Evolutionary conservation across 1,284 basidiomycete species (phyloP), one percentile per base, ranked within the genome.

Genomic region (Puccinia horiana): DNA sequence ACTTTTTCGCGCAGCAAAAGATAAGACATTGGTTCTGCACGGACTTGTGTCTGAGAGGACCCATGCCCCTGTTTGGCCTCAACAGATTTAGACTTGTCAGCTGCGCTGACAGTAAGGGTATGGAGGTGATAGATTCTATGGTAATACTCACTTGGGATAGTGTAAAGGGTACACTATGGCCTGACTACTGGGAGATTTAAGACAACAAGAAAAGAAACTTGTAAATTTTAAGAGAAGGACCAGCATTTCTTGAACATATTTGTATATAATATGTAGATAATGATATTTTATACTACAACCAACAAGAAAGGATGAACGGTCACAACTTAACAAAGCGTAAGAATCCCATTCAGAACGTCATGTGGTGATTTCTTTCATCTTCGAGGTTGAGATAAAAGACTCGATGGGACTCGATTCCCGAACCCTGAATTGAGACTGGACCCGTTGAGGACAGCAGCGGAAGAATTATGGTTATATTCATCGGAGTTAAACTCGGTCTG

Each of bases 401-500:
- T 18, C 20, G 61, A 65, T 3, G 61, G 61, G 35, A 65, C 20
- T 37, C 61, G 11, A 23, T 65, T 65, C 3, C 61, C 37, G 20
- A 40, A 29, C 16, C 61, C 61, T 40, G 61, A 65, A 18, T 65
- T 37, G 61, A 40, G 61, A n/a, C 37, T 65, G 18, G 61, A 40
- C 3, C 61, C 61, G 40, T 40, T 65, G 37, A 40, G 61, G 16
- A 1, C 35, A 35, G 32, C 8, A 37, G 61, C 35, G 2, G 61
- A 65, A 1, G 37, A 65, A 40, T 65, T 40, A 29, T 16, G 61
- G 40, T 65, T 65, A 23, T 40, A 23, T 65, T 65, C 61, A 37
- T 65, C 61, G 6, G 35, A 40, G 35, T 65, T 65, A 35, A 65
- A 65, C 61, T 65, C 61, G 61, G 40, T 65, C 37, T 65, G 61